Evolutionary conservation across 805 yeast genomes (phyloP), one percentile per base, ranked within the genome.

Genomic region (Lipomyces kockii): DNA sequence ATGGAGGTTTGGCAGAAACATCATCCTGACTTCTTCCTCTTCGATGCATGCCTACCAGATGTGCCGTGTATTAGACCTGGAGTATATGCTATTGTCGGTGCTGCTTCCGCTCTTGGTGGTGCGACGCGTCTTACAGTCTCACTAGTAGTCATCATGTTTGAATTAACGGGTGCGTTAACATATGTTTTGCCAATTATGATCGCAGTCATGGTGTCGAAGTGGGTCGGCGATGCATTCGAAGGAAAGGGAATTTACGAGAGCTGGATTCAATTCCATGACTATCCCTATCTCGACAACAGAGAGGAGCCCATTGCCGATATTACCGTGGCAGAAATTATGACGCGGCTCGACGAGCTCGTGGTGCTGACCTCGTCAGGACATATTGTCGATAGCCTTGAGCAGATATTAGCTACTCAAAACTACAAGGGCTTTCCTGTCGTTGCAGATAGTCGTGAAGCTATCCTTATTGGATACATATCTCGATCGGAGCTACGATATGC

Each of bases 21-120:
- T 0, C 75, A 78, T 57, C 81, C 83, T 1, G 76, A 78, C 32
- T 71, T 75, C 14, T 58, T 71, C 2, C 62, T 79, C 39, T 82
- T 83, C 62, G 32, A 72, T 14, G 7, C 61, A 12, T 83, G 88
- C 57, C 79, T 84, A 39, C 80, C 80, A 1, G 84, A 83, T 58
- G 79, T 77, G 20, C 74, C 81, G 65, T 87, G 95, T 72, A 87
- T 91, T 9, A 89, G 92, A 1, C 96, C 96, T 0, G 93, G 95
- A 0, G 91, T 93, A 0, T 92, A 91, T 75, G 97, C 97, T 0
- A 89, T 91, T 9, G 91, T 92, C 27, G 97, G 97, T 0, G 92
- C 97, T 0, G 97, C 92, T 0, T 83, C 97, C 0, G 89, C 90
- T 64, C 81, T 91, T 71, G 86, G 95, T 0, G 96, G 97, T 3